These are phyloP conservation scores for Blakeslea trispora DNA, from an alignment of 371 early-diverging fungal species.

Conservation along the genomic window DNA sequence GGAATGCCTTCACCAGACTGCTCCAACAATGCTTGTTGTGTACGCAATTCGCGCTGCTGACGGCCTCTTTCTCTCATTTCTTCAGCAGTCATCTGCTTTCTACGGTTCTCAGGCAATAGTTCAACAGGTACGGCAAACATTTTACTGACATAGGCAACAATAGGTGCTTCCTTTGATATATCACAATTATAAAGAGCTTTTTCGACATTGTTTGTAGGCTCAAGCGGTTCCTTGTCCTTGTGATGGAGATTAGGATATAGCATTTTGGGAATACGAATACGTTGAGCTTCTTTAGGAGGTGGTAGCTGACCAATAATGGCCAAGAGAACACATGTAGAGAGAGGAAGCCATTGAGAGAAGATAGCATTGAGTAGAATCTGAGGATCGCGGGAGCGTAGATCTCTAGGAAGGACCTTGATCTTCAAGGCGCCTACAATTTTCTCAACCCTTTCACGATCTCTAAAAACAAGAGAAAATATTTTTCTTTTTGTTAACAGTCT, in stretches of 20 bases:
- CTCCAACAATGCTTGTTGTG: constrained; percentile 24
- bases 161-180: constrained; percentile 51
- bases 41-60: constrained; percentile 46
- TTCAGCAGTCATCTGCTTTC: constrained; percentile 78
- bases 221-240: constrained; percentile 37
- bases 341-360: constrained; percentile 83
- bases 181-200: constrained; percentile 65
- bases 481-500: too few relatives aligned
- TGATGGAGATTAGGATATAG: constrained; percentile 62
- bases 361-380: constrained; percentile 74
- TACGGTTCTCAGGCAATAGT: constrained; percentile 72
- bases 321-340: constrained; percentile 74
- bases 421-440: constrained; percentile 88
- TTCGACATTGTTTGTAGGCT: constrained; percentile 59
- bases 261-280: constrained; percentile 77
- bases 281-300: constrained; percentile 83
- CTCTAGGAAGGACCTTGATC: constrained; percentile 87
- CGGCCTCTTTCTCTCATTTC: constrained; percentile 87
- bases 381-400: constrained; percentile 85
- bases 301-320: constrained; percentile 90
- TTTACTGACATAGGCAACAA: constrained; percentile 90
- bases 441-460: constrained; percentile 84
- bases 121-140: constrained; percentile 85
- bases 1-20: constrained; percentile 47
- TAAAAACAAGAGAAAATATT: too few relatives aligned